These are phyloP conservation scores for Candida ponderosae DNA, from an alignment of 805 yeast genomes.

Conservation along the genomic window DNA sequence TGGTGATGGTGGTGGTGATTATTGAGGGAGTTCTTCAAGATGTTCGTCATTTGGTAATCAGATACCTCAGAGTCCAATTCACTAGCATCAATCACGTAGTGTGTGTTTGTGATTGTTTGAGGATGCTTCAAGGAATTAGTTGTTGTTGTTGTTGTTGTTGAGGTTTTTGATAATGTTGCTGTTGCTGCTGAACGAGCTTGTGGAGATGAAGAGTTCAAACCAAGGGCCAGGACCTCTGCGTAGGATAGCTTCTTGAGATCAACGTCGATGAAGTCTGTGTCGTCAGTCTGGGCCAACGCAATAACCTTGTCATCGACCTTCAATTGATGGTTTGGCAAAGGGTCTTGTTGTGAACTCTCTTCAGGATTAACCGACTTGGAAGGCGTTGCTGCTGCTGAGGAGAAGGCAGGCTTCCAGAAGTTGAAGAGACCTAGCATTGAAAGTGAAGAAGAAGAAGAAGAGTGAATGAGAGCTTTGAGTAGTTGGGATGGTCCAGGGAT, in stretches of 20 bases:
- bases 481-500: too few species aligned
- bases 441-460: too few species aligned
- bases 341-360: too few species aligned
- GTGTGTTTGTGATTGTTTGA: too few species aligned
- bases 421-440: too few species aligned
- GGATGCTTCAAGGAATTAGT: too few species aligned
- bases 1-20: not conserved
- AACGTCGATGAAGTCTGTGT: conserved; percentile 37
- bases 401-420: too few species aligned
- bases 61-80: conserved; percentile 12
- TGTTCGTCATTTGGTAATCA: conserved; percentile 16
- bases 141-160: not conserved
- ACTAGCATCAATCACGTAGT: conserved; percentile 8
- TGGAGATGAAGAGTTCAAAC: conserved; percentile 14
- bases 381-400: too few species aligned
- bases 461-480: too few species aligned
- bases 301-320: conserved; percentile 6
- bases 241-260: conserved; percentile 40
- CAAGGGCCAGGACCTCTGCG: conserved; percentile 40
- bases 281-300: conserved; percentile 16
- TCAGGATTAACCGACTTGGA: too few species aligned
- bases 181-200: too few species aligned
- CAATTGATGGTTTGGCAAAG: not conserved
- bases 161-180: too few species aligned
- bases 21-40: not conserved